A percentile compares a stretch with the other conserved stretches of the same genome.
These are phyloP conservation scores for Blastobotrys indianensis DNA, from an alignment of 1,139 yeast species.

Conservation along the genomic window DNA sequence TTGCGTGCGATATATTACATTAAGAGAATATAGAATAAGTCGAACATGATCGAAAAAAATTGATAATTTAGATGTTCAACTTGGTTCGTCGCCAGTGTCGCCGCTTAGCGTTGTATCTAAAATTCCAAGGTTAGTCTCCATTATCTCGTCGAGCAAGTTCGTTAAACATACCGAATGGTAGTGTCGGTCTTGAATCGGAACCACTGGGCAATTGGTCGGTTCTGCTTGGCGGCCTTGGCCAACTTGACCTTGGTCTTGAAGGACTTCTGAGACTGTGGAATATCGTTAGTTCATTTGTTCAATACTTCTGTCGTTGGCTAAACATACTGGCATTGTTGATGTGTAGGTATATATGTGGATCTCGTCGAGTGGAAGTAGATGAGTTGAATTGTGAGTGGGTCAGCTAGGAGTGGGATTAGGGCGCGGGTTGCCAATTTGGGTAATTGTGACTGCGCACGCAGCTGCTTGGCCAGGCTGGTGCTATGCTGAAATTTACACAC, in stretches of 20 bases:
- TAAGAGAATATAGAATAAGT: slow-evolving; percentile 3
- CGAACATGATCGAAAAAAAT: neutral
- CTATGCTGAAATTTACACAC: too few species aligned
- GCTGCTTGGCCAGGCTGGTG: too few species aligned
- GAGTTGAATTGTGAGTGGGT: slow-evolving; percentile 2
- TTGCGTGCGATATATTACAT: slow-evolving; percentile 8
- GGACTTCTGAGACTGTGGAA: slow-evolving; percentile 77
- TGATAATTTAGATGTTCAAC: slow-evolving; percentile 73
- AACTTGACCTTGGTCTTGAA: slow-evolving; percentile 98
- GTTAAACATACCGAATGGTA: slow-evolving; percentile 61
- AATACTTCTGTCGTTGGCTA: neutral
- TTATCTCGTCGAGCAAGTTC: neutral
- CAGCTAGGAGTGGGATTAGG: neutral
- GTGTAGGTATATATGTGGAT: slow-evolving; percentile 2
- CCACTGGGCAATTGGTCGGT: slow-evolving; percentile 99
- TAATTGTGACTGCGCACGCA: neutral
- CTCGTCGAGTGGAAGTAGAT: neutral
- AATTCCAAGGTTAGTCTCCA: neutral
- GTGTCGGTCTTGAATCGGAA: slow-evolving; percentile 97
- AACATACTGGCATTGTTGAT: slow-evolving; percentile 8
- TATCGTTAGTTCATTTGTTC: neutral
- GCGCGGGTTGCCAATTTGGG: neutral
- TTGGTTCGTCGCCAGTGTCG: slow-evolving; percentile 99
- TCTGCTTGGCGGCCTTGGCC: slow-evolving; percentile 98
- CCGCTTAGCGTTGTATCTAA: slow-evolving; percentile 98